Conservation (phyloP, 495 filamentous ascomycete species). For the Penicillium cinerascens region DNA sequence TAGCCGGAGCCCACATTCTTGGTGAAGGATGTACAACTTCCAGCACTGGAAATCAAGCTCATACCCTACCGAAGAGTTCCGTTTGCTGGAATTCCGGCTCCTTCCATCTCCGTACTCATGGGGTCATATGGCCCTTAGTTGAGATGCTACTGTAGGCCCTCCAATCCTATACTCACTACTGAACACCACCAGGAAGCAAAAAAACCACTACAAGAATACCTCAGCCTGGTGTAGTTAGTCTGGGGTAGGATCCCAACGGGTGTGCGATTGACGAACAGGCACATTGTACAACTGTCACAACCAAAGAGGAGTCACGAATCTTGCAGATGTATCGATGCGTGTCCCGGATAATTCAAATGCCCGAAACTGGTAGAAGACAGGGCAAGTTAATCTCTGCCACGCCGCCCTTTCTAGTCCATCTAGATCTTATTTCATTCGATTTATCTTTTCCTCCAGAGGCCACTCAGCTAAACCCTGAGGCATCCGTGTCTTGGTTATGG, state of each 20-base stretch:
- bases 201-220: neutral
- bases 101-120: neutral
- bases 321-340: conserved; percentile 8
- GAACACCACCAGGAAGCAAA: neutral
- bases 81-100: neutral
- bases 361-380: neutral
- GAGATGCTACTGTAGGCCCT: neutral
- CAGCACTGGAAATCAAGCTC: neutral
- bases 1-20: neutral
- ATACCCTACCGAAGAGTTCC: neutral
- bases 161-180: neutral
- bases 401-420: neutral
- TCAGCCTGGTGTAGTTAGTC: neutral
- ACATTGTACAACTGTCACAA: conserved; percentile 20
- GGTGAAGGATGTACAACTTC: neutral
- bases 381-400: neutral
- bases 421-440: neutral
- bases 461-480: neutral
- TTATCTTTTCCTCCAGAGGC: neutral
- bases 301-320: neutral
- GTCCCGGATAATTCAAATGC: conserved; percentile 1
- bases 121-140: neutral
- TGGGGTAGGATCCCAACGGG: conserved; percentile 20
- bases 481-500: conserved; percentile 3
- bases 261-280: conserved; percentile 12